Evolutionary conservation across 306 rosid genomes (phyloP), one percentile per base, ranked within the genome.

Genomic region (Cucumis melo): DNA sequence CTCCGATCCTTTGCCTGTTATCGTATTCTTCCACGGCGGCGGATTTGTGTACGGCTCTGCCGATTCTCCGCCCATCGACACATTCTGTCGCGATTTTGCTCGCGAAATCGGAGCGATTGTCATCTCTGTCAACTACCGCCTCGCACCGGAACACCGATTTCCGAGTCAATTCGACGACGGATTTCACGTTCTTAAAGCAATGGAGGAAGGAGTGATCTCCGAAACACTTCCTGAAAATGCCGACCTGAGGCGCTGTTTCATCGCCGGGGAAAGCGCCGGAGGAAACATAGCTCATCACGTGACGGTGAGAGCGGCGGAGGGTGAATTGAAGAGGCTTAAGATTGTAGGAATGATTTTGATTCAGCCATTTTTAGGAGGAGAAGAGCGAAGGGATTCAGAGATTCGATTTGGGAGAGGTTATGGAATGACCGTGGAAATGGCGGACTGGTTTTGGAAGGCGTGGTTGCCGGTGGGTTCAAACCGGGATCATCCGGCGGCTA

Each of bases 251-350:
- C 27, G 29, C 3, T 74, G 65, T 56, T 74, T 74, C 19, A 2
- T 74, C 7, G 53, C 53, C 19, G 65, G 65, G 10, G 78, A 74
- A 32, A 74, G 78, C 29, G 65, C 78, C 11, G 78, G 78, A 55
- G 78, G 78, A 20, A 74, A 74, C 61, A 53, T 74, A 8, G 78
- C 53, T 10, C 64, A 74, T 46, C 78, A 74, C 64, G 65, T 74
- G 38, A 38, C 63, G 78, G 46, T 55, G 24, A 74, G 51, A 55
- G 78, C 78, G 4, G 50, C 34, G 29, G 20, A 36, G 34, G 0
- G 48, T 50, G 12, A 27, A 15, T 72, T 72, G 24, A 14, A 51
- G 44, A 51, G 42, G 76, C 24, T 72, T 2, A 72, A 8, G 12
- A 8, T 72, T 5, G 59, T 8, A 15, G 76, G 60, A 5, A 3